Evolutionary conservation across 2,329 filamentous ascomycete genomes (phyloP), one percentile per base, ranked within the genome.

Genomic region (Fusarium tanahbumbuense): DNA sequence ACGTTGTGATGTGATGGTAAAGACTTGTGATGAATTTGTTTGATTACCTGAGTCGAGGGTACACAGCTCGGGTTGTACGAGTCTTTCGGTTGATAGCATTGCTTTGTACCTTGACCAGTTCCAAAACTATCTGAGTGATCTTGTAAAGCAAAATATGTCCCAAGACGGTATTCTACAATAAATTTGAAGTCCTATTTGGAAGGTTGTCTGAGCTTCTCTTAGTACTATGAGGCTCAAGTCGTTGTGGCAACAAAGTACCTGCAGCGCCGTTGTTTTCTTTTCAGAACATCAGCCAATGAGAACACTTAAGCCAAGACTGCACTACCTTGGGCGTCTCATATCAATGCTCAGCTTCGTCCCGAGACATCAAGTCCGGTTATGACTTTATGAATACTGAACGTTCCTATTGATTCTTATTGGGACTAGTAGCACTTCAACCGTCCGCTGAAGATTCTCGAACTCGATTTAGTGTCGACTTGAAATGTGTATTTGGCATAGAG

Each of bases 171-270:
- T n/a, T 25, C 25, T 50, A 13, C 16, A 16, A 12, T 13, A n/a
- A 23, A 23, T 15, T 9, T 4, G 16, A 55, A 20, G 32, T 42
- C 4, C 4, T 27, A 16, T 13, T 8, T 22, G 10, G 15, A 27
- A 8, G 42, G 13, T 9, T 34, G 32, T 42, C 46, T n/a, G 12
- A 41, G 34, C 52, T 46, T 22, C 16, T 28, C 20, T 46, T 48
- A 30, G 32, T 20, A 37, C 18, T 20, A 27, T 54, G 20, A 55
- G 45, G 18, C 30, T 20, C 32, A 15, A 54, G 67, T 70, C 68
- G 68, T 71, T 71, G 68, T 69, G 50, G 32, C 68, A 71, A 71
- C 68, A 64, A 37, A 20, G 16, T 28, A 13, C 28, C 20, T 27
- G 28, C 5, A 30, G 20, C 12, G 42, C 60, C 12, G 40, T 59